Percentiles rank a stretch among this genome's conserved stretches.
Evolutionary conservation across 2,329 filamentous ascomycete genomes (phyloP).

Genomic region (Neurospora sp.): DNA sequence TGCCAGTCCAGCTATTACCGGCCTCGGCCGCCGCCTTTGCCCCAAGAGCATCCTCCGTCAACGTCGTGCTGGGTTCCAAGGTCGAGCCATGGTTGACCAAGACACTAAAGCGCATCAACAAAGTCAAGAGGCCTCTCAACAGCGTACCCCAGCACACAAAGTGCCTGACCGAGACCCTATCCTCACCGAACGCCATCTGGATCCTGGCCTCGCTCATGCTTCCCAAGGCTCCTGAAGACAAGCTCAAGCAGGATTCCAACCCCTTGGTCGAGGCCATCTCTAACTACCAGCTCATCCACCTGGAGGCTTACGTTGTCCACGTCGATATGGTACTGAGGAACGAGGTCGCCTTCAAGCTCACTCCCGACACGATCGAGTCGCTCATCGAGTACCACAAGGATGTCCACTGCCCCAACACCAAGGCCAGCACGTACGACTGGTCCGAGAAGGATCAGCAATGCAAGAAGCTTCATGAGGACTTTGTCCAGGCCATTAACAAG

Average conservation of each 20-base stretch:
- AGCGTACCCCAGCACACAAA: constrained; percentile 90
- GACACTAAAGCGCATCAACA: constrained; percentile 93
- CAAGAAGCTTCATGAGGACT: constrained; percentile 96
- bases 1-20: constrained; percentile 89
- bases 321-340: constrained; percentile 98
- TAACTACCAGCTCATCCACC: constrained; percentile 86
- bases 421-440: constrained; percentile 87
- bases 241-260: constrained; percentile 73
- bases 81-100: constrained; percentile 95
- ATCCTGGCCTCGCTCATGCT: constrained; percentile 88
- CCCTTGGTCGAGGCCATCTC: constrained; percentile 77
- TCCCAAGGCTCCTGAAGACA: constrained; percentile 75
- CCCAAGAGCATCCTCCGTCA: constrained; percentile 79
- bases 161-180: constrained; percentile 91
- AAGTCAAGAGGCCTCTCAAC: constrained; percentile 93
- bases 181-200: constrained; percentile 86
- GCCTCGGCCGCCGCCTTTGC: constrained; percentile 95
- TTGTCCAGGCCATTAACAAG: constrained; percentile 92
- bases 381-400: constrained; percentile 96
- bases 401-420: constrained; percentile 82
- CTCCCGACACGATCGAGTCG: constrained; percentile 83
- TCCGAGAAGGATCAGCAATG: constrained; percentile 91
- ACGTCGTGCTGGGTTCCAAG: constrained; percentile 86
- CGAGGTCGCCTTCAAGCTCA: constrained; percentile 97
- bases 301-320: constrained; percentile 97